Conservation (phyloP, 306 rosid genomes). For the Arachis stenosperma region DNA sequence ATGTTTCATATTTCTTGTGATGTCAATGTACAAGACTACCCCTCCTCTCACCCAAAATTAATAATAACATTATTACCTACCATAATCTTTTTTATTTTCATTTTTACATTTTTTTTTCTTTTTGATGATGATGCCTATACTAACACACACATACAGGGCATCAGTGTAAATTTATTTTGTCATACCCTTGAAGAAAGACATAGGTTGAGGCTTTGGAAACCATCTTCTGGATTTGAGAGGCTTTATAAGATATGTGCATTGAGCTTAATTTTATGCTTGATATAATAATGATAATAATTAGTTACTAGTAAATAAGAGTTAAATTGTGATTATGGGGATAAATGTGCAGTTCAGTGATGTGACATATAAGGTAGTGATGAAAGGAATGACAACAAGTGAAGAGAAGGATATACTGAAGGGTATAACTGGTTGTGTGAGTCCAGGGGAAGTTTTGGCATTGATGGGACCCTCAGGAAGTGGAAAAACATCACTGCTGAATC, state of each 20-base stretch:
- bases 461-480: conserved; percentile 99
- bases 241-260: conserved; percentile 17
- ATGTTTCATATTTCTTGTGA: conserved; percentile 62
- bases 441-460: conserved; percentile 93
- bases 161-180: conserved; percentile 11
- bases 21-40: conserved; percentile 76
- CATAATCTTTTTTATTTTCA: neutral
- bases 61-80: neutral
- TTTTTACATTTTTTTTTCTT: neutral
- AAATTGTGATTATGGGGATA: conserved; percentile 16
- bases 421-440: conserved; percentile 77
- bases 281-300: neutral
- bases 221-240: conserved; percentile 35
- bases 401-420: conserved; percentile 85
- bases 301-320: conserved; percentile 20
- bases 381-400: conserved; percentile 63
- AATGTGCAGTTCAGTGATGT: conserved; percentile 83
- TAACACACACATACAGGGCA: conserved; percentile 28
- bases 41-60: too few relatives aligned
- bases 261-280: conserved; percentile 24
- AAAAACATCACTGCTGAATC: conserved; percentile 78
- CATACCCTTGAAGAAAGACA: conserved; percentile 44
- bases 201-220: conserved; percentile 46
- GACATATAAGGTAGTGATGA: conserved; percentile 71
- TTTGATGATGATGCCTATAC: conserved; percentile 24